Percentiles rank a stretch among this genome's conserved stretches.
These are phyloP conservation scores for Sarocladium brachiariae DNA, from an alignment of 2,329 filamentous ascomycete genomes.

Conservation along the genomic window DNA sequence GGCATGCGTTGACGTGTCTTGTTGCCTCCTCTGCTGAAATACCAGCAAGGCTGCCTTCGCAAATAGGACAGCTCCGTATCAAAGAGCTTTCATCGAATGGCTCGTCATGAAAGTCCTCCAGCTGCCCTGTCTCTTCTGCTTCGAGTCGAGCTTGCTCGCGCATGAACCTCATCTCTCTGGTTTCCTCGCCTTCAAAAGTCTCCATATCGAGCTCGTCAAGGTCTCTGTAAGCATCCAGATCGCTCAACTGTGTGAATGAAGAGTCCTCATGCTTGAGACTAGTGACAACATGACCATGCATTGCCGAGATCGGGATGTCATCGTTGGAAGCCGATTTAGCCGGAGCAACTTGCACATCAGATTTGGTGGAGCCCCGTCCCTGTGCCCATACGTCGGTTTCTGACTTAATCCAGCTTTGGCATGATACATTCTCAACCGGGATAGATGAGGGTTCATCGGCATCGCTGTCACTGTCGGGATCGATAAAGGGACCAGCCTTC, in stretches of 20 bases:
- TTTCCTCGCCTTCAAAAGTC: conserved; percentile 55
- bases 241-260: conserved; percentile 25
- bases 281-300: conserved; percentile 9
- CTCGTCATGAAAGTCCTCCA: conserved; percentile 28
- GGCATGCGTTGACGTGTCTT: conserved; percentile 83
- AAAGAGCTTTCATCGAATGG: conserved; percentile 23
- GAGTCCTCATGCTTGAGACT: conserved; percentile 25
- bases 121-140: conserved; percentile 44
- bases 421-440: neutral
- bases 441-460: conserved; percentile 8
- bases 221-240: conserved; percentile 28
- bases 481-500: conserved; percentile 53
- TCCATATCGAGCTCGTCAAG: conserved; percentile 52
- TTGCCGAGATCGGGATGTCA: neutral
- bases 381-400: too few species aligned
- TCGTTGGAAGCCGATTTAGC: neutral
- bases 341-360: neutral
- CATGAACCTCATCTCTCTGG: conserved; percentile 63
- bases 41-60: conserved; percentile 56
- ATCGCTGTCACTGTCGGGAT: conserved; percentile 52
- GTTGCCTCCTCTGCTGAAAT: conserved; percentile 61
- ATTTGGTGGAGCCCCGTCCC: too few species aligned
- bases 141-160: conserved; percentile 65
- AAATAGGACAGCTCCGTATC: conserved; percentile 64
- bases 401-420: too few species aligned